These are phyloP conservation scores for Chrysosporium keratinophilum DNA, from an alignment of 2,329 filamentous ascomycete species.

Conservation along the genomic window DNA sequence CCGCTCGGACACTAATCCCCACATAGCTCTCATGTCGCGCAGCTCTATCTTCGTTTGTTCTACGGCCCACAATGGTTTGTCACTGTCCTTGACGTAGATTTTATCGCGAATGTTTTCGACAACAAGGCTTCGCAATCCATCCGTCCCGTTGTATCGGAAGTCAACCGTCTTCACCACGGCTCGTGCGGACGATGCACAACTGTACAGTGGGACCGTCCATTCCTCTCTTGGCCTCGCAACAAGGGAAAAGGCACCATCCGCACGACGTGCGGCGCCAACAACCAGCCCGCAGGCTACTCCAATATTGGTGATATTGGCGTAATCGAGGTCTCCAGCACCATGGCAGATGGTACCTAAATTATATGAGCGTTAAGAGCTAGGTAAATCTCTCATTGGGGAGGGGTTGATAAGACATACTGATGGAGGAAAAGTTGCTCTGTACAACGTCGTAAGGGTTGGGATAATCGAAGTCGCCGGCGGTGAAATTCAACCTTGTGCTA, in stretches of 20 bases:
- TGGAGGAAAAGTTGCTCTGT: constrained; percentile 21
- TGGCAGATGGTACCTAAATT: constrained; percentile 22
- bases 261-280: constrained; percentile 31
- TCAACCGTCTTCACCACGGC: constrained; percentile 39
- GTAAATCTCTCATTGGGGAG: neutral
- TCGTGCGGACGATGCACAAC: constrained; percentile 35
- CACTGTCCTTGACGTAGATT: constrained; percentile 24
- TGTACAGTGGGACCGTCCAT: constrained; percentile 38
- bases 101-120: constrained; percentile 32
- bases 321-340: constrained; percentile 24
- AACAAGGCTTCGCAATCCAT: constrained; percentile 27
- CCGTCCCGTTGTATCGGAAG: constrained; percentile 37
- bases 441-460: constrained; percentile 27
- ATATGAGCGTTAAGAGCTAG: constrained; percentile 1
- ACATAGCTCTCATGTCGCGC: constrained; percentile 26
- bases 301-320: constrained; percentile 37
- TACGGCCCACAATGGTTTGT: constrained; percentile 31
- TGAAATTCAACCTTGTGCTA: neutral
- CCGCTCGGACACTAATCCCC: constrained; percentile 32
- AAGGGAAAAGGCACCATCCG: constrained; percentile 27
- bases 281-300: constrained; percentile 34
- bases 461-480: constrained; percentile 15
- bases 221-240: constrained; percentile 33
- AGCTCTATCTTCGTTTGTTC: constrained; percentile 26
- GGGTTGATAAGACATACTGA: constrained; percentile 13